Percentiles rank a stretch among this genome's conserved stretches.
Conservation (phyloP, 1,139 yeast genomes). For the Yamadazyma membranifaciens region DNA sequence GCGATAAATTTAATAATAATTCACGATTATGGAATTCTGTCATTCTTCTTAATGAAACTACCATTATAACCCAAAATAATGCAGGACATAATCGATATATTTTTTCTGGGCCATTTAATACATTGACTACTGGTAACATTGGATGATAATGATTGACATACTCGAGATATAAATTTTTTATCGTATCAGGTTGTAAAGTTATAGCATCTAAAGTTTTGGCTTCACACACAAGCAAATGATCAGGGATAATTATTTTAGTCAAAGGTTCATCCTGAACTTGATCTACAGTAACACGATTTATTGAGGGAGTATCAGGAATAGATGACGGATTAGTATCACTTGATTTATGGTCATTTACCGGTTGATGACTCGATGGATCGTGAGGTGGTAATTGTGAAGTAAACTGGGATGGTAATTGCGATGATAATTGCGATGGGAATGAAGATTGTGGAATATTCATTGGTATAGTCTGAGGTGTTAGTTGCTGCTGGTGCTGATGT, state of each 20-base stretch:
- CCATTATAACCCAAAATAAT: constrained; percentile 90
- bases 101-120: constrained; percentile 75
- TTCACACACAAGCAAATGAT: constrained; percentile 47
- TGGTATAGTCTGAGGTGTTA: not conserved
- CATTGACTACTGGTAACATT: constrained; percentile 83
- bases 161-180: constrained; percentile 64
- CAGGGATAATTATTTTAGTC: constrained; percentile 26
- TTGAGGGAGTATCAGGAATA: constrained; percentile 35
- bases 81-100: constrained; percentile 80
- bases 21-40: constrained; percentile 36
- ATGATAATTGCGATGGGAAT: no score
- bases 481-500: not conserved
- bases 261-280: not conserved
- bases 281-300: constrained; percentile 13
- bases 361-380: not conserved
- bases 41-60: constrained; percentile 70
- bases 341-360: constrained; percentile 7
- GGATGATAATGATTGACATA: constrained; percentile 77
- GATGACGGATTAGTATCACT: constrained; percentile 20
- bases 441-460: not conserved
- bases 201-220: constrained; percentile 71
- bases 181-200: constrained; percentile 57
- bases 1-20: constrained; percentile 56
- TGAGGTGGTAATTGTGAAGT: not conserved
- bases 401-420: not conserved